These are phyloP conservation scores for Galerina sulciceps DNA, from an alignment of 768 basidiomycete species.

Conservation along the genomic window DNA sequence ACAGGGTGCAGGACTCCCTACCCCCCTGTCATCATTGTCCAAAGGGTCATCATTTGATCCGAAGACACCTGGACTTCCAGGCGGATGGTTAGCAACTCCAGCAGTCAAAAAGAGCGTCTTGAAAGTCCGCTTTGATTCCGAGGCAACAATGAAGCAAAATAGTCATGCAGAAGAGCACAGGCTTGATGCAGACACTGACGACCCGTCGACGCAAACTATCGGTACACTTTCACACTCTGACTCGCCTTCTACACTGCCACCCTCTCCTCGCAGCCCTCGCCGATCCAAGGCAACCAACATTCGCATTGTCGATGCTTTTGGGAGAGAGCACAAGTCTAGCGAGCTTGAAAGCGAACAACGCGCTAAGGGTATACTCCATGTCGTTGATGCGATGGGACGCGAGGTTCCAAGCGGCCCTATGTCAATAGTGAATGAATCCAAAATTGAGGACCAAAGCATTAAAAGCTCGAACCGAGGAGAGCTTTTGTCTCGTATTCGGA, in stretches of 20 bases:
- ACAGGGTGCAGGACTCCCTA: conserved; percentile 44
- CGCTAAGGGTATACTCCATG: conserved; percentile 50
- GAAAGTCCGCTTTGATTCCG: conserved; percentile 75
- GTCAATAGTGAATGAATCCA: conserved; percentile 25
- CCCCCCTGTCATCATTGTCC: conserved; percentile 55
- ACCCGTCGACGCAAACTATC: neutral
- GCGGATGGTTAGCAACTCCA: conserved; percentile 69
- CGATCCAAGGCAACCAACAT: conserved; percentile 31
- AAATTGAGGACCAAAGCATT: conserved; percentile 16
- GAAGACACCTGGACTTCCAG: conserved; percentile 71
- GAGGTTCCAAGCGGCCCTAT: conserved; percentile 44
- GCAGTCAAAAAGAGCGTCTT: conserved; percentile 58
- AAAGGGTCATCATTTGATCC: conserved; percentile 48
- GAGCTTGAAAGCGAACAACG: conserved; percentile 19
- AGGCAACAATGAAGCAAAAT: conserved; percentile 13
- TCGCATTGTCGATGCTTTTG: conserved; percentile 75
- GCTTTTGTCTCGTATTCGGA: conserved; percentile 59
- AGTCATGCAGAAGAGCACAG: neutral
- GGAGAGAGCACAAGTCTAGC: conserved; percentile 43
- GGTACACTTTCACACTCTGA: neutral
- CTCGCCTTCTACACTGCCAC: neutral
- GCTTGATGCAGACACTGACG: neutral
- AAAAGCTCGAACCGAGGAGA: conserved; percentile 45
- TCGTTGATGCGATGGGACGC: conserved; percentile 74
- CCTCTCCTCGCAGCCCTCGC: conserved; percentile 23